A percentile compares a stretch with the other conserved stretches of the same genome.
Evolutionary conservation across 805 yeast genomes (phyloP).

Genomic region (Wickerhamomyces tratensis): DNA sequence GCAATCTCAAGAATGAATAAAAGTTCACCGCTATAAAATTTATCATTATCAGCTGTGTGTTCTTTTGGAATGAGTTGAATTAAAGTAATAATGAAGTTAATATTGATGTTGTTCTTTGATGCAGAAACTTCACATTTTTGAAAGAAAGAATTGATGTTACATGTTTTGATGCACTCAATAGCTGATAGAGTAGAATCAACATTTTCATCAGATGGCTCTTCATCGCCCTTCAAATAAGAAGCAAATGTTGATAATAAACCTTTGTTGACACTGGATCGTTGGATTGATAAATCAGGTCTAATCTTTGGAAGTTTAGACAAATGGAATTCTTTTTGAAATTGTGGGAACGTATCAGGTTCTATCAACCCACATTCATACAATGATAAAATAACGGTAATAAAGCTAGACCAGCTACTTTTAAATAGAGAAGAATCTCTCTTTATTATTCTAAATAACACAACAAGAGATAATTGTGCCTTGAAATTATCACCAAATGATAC

Average conservation of each 20-base stretch:
- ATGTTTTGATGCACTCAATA: constrained; percentile 70
- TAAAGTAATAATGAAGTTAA: constrained; percentile 22
- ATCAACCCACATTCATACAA: constrained; percentile 68
- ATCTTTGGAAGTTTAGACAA: constrained; percentile 50
- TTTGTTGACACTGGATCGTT: constrained; percentile 52
- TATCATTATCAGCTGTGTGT: constrained; percentile 17
- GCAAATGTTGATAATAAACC: constrained; percentile 90
- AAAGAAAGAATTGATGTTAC: constrained; percentile 49
- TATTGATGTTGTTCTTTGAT: constrained; percentile 18
- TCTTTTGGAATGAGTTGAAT: constrained; percentile 26
- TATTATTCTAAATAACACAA: constrained; percentile 73
- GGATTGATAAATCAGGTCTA: constrained; percentile 56
- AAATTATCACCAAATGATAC: constrained; percentile 83
- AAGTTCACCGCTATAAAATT: constrained; percentile 11
- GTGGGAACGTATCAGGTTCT: constrained; percentile 53
- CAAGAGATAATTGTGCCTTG: constrained; percentile 84
- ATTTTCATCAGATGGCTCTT: constrained; percentile 92
- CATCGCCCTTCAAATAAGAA: constrained; percentile 87
- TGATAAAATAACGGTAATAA: constrained; percentile 50
- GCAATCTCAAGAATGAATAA: constrained; percentile 38
- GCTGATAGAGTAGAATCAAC: constrained; percentile 80
- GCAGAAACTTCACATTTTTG: constrained; percentile 26
- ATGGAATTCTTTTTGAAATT: constrained; percentile 48
- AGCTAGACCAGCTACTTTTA: constrained; percentile 41
- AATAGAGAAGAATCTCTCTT: constrained; percentile 45